phyloP scores from a whole-genome alignment of 345 rosid genomes.

The Lumnitzera racemosa region DNA sequence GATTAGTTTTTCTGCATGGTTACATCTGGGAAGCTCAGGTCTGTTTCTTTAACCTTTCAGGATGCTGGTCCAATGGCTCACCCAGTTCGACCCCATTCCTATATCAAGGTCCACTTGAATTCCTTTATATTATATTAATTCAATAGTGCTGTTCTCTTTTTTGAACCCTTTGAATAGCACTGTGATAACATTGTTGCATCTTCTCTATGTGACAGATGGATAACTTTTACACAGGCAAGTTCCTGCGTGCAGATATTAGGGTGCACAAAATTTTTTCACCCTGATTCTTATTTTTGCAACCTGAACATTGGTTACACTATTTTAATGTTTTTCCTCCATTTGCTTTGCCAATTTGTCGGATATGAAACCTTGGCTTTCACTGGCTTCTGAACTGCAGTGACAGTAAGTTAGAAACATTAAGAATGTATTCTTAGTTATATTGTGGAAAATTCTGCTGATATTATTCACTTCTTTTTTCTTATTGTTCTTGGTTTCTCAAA shows the following conservation, averaged over 20 bases:
- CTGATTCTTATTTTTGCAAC: too few species aligned
- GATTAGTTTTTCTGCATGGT: background rate
- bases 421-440: conserved; percentile 14
- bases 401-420: conserved; percentile 38
- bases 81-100: conserved; percentile 97
- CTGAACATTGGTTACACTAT: conserved; percentile 6
- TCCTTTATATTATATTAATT: background rate
- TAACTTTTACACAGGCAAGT: conserved; percentile 94
- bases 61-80: conserved; percentile 99
- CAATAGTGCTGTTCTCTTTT: background rate
- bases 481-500: conserved; percentile 14
- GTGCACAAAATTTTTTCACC: background rate
- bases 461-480: conserved; percentile 1
- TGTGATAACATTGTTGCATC: conserved; percentile 5
- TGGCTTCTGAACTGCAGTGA: conserved; percentile 51
- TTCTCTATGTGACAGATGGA: conserved; percentile 65
- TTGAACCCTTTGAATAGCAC: background rate
- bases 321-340: conserved; percentile 14
- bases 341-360: conserved; percentile 17
- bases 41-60: conserved; percentile 25
- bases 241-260: conserved; percentile 6
- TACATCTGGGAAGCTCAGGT: background rate
- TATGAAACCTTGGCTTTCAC: conserved; percentile 21
- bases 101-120: conserved; percentile 64
- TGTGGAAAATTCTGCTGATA: too few species aligned